Evolutionary conservation across 129 eudicot genomes (phyloP).

Genomic region (Lactuca sativa): DNA sequence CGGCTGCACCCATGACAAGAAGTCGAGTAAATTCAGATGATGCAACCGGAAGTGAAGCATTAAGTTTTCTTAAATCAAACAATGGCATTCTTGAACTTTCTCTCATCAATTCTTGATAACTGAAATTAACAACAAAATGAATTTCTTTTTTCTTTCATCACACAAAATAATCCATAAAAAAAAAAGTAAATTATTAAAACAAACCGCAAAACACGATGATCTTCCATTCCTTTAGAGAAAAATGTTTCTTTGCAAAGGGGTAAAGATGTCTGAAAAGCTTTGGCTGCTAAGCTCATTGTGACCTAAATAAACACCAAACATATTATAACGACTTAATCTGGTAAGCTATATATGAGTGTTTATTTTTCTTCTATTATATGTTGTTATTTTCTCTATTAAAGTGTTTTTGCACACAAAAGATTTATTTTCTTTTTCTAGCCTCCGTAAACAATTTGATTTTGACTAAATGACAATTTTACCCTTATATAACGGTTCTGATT

Average conservation of each 20-base stretch:
- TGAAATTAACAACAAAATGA: conserved; percentile 25
- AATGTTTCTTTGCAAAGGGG: conserved; percentile 89
- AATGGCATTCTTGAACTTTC: conserved; percentile 89
- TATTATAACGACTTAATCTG: not conserved
- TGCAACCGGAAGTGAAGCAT: conserved; percentile 89
- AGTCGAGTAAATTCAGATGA: conserved; percentile 40
- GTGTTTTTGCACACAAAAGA: too few species aligned
- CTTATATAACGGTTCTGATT: too few species aligned
- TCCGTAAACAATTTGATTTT: not conserved
- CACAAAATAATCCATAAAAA: not conserved
- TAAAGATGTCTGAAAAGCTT: conserved; percentile 82
- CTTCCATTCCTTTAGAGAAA: conserved; percentile 80
- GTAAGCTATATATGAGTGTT: too few species aligned
- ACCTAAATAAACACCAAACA: conserved; percentile 47
- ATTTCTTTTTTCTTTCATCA: too few species aligned
- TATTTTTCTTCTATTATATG: too few species aligned
- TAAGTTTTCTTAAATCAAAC: conserved; percentile 89
- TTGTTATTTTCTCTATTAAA: too few species aligned
- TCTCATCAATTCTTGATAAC: conserved; percentile 83
- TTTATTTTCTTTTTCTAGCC: too few species aligned
- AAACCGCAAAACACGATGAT: conserved; percentile 67
- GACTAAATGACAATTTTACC: too few species aligned
- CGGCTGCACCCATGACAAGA: conserved; percentile 78
- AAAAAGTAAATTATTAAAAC: conserved; percentile 7
- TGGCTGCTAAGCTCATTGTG: conserved; percentile 91